Conservation (phyloP, 2,329 filamentous ascomycete genomes). For the Neonectria coccinea region DNA sequence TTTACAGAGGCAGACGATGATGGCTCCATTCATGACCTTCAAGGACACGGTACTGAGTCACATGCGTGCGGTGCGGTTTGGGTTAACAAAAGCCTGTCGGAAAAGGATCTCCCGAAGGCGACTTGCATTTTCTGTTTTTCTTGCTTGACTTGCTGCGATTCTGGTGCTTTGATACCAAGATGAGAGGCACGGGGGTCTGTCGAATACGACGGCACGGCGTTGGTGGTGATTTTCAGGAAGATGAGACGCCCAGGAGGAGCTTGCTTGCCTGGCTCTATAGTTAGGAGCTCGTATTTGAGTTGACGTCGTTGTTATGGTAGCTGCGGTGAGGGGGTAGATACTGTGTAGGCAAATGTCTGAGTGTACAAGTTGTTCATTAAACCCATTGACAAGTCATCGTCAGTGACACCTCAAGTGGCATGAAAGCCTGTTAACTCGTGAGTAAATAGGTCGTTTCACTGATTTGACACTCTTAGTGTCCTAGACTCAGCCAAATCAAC, state of each 20-base stretch:
- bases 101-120: conserved; percentile 1
- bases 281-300: neutral
- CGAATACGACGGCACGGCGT: conserved; percentile 45
- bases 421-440: too few relatives aligned
- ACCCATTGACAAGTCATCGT: neutral
- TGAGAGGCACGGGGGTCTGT: conserved; percentile 40
- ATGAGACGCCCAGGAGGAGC: conserved; percentile 9
- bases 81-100: conserved; percentile 12
- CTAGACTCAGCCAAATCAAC: neutral
- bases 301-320: neutral
- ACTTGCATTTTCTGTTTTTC: conserved; percentile 29
- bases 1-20: conserved; percentile 14
- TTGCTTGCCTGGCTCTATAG: neutral
- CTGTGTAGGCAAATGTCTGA: conserved; percentile 7
- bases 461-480: neutral
- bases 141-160: conserved; percentile 30
- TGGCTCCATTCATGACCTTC: neutral
- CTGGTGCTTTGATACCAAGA: conserved; percentile 42
- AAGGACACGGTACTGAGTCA: neutral
- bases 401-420: neutral
- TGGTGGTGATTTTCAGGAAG: conserved; percentile 42
- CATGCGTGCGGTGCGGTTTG: neutral
- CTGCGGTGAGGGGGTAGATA: neutral
- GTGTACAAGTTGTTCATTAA: neutral
- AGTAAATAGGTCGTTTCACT: neutral